Evolutionary conservation across 2,329 filamentous ascomycete species (phyloP), one percentile per base, ranked within the genome.

Genomic region (Penicillium occitanis): DNA sequence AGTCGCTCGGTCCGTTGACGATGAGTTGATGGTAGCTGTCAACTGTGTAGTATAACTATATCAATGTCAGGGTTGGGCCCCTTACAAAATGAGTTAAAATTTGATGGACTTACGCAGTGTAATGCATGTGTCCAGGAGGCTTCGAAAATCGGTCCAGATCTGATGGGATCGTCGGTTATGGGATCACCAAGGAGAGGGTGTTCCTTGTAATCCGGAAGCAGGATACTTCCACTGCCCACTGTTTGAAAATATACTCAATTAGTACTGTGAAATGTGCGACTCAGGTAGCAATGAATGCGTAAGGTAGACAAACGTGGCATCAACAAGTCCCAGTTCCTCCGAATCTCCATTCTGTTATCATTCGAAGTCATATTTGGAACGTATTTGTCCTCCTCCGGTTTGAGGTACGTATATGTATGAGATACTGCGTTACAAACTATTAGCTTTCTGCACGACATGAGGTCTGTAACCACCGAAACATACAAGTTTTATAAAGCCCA

Each of bases 351-450:
- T 44, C 63, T 37, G 44, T 65, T 65, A 11, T 53, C 63, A 19
- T 65, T 60, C 1, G 55, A 60, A 7, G 63, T 65, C 55, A 65
- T 65, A 51, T 65, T 65, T 10, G 63, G 63, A 17, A 65, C 40
- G 42, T 65, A 65, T 35, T 65, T 65, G 7, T 61, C 55, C 2
- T 57, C 35, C 22, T 65, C 55, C 7, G 55, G 55, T 13, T 65
- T 65, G 53, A 65, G 63, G 42, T 42, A 65, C 2, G 42, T 65
- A 33, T 65, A 65, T 10, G 63, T 51, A 25, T 65, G 63, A 10
- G 55, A 65, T 30, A 60, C 55, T 65, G 19, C 6, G 30, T 8
- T 8, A 3, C 22, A 37, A 37, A 13, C 5, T 11, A 33, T 50
- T 51, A 62, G 60, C 28, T 48, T 35, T 37, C 17, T 37, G 30